Evolutionary conservation across 495 filamentous ascomycete species (phyloP).

Genomic region (Hypoxylon rickii): DNA sequence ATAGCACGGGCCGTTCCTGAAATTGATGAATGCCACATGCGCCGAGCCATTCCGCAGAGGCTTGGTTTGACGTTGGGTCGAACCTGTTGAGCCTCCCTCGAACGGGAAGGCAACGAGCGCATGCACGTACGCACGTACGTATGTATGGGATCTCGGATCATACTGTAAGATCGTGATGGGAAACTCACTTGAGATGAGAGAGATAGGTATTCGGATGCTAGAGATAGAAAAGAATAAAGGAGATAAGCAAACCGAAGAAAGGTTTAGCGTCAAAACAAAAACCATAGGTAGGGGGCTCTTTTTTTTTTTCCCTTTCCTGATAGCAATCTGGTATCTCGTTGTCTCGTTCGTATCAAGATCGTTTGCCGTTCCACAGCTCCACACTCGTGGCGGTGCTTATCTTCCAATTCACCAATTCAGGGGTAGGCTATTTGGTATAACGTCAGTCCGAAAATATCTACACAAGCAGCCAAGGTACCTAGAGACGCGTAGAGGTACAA

Average conservation of each 20-base stretch:
- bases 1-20: slow-evolving; percentile 25
- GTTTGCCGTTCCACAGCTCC: slow-evolving; percentile 8
- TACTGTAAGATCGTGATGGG: slow-evolving; percentile 18
- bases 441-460: neutral
- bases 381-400: slow-evolving; percentile 35
- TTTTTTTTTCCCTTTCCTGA: no score
- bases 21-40: slow-evolving; percentile 30
- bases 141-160: slow-evolving; percentile 23
- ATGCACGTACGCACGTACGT: neutral
- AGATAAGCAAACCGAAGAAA: neutral
- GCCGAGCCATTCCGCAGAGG: slow-evolving; percentile 3
- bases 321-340: no score
- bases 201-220: neutral
- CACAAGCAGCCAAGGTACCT: no score
- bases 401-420: slow-evolving; percentile 29
- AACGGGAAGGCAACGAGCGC: slow-evolving; percentile 6
- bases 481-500: neutral
- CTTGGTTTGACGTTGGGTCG: slow-evolving; percentile 23
- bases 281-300: no score
- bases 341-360: neutral
- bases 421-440: slow-evolving; percentile 6
- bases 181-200: neutral
- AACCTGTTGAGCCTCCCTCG: slow-evolving; percentile 9
- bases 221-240: neutral
- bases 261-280: neutral